Evolutionary conservation across 176 grass and related monocot species (phyloP), one percentile per base, ranked within the genome.

Genomic region (Oryza nivara): DNA sequence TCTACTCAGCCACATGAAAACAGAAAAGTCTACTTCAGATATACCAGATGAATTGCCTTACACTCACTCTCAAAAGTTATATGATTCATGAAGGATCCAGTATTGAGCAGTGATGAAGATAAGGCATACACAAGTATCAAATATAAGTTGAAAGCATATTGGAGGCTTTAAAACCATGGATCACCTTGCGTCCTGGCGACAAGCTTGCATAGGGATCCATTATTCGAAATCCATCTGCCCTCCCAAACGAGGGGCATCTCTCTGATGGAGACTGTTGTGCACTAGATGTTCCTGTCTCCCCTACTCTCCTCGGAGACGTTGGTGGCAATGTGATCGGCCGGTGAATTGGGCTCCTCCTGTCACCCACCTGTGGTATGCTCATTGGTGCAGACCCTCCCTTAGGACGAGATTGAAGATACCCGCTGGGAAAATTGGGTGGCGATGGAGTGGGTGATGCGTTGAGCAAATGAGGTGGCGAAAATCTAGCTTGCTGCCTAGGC

Each of bases 391-490:
- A 92, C 58, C 87, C 88, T 5, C 75, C 46, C 48, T 78, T 80
- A 11, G 85, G 75, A 23, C 87, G 88, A 2, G 84, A 80, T 46
- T 91, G 92, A 65, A 67, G 84, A 28, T 89, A 88, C 34, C 81
- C 87, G 81, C 86, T 45, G 1, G 73, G 75, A 70, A 92, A 92
- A 12, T 86, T 88, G 0, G 96, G 96, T 6, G 96, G 93, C 16
- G 96, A 99, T 12, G 93, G 89, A n/a, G 93, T 94, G 0, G 89
- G 83, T 16, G 96, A 99, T 10, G 88, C 74, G 8, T 81, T 89
- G 73, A 87, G 63, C 46, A 78, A 52, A 7, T 20, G 46, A 22
- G 95, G 91, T 7, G 92, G 93, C 7, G 89, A 95, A 70, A 87
- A 79, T 70, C 86, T 95, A 7, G 89, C 83, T 36, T 95, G 76